Conservation (phyloP, 805 yeast species). For the Saturnispora sekii region DNA sequence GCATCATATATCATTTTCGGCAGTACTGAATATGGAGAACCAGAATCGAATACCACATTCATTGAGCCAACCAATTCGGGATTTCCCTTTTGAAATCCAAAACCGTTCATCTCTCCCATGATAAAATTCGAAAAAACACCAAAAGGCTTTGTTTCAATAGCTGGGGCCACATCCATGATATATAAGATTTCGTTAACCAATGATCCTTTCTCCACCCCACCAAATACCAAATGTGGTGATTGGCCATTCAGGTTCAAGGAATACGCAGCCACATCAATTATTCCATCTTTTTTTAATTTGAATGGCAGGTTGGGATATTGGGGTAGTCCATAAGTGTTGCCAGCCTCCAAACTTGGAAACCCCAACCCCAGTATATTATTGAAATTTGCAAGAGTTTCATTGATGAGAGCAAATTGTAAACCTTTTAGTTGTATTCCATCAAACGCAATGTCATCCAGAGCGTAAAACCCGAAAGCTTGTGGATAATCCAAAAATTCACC, state of each 20-base stretch:
- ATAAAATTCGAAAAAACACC: background rate
- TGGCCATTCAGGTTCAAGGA: background rate
- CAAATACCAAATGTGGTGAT: conserved; percentile 2
- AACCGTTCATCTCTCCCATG: background rate
- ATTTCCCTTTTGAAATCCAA: background rate
- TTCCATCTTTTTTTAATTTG: background rate
- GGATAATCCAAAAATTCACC: background rate
- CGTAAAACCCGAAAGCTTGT: background rate
- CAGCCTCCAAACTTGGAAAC: background rate
- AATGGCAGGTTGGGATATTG: conserved; percentile 3
- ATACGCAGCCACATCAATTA: background rate
- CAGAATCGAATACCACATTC: conserved; percentile 5
- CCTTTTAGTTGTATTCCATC: background rate
- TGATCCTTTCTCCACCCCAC: conserved; percentile 3
- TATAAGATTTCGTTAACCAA: background rate
- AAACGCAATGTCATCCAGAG: background rate
- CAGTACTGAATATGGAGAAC: conserved; percentile 1
- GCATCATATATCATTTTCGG: background rate
- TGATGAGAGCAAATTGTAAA: background rate
- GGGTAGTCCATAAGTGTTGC: background rate
- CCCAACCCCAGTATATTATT: conserved; percentile 6
- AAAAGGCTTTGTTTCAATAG: no score
- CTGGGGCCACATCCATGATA: no score
- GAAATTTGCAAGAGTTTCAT: background rate
- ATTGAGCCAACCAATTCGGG: background rate